phyloP scores from a whole-genome alignment of 148 eudicot genomes.

The Spergularia bocconei region DNA sequence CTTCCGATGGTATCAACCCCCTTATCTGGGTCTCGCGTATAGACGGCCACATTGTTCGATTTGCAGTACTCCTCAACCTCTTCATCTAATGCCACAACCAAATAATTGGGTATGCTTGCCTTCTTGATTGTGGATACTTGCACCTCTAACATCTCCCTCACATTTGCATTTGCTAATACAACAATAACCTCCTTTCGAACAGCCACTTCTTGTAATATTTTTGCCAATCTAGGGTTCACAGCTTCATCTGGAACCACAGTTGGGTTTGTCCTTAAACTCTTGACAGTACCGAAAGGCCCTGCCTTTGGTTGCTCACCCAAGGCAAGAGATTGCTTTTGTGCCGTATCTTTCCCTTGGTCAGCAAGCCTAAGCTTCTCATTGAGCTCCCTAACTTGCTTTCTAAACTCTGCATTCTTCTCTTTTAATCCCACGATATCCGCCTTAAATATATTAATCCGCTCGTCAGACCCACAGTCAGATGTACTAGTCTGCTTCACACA shows the following conservation, averaged over 20 bases:
- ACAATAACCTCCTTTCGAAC: slow-evolving; percentile 72
- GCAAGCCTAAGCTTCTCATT: slow-evolving; percentile 54
- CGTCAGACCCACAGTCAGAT: slow-evolving; percentile 53
- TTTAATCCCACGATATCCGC: slow-evolving; percentile 44
- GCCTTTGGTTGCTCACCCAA: slow-evolving; percentile 65
- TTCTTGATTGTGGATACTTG: slow-evolving; percentile 63
- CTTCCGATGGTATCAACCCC: slow-evolving; percentile 63
- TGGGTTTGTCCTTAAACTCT: slow-evolving; percentile 81
- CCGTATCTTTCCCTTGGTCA: slow-evolving; percentile 58
- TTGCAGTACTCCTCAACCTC: slow-evolving; percentile 55
- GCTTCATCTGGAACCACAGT: slow-evolving; percentile 74
- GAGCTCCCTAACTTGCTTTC: slow-evolving; percentile 66
- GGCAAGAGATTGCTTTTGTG: slow-evolving; percentile 53
- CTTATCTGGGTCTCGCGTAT: slow-evolving; percentile 78
- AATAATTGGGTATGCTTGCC: slow-evolving; percentile 62
- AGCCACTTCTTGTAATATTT: slow-evolving; percentile 56
- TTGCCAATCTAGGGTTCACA: slow-evolving; percentile 73
- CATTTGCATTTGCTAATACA: slow-evolving; percentile 78
- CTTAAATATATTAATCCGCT: slow-evolving; percentile 54
- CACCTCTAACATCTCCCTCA: slow-evolving; percentile 67
- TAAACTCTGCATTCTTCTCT: slow-evolving; percentile 62
- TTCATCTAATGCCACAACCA: slow-evolving; percentile 84
- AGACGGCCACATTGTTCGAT: slow-evolving; percentile 57
- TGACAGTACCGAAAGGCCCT: slow-evolving; percentile 87
- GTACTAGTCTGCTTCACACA: slow-evolving; percentile 21